Evolutionary conservation across 495 filamentous ascomycete species (phyloP), one percentile per base, ranked within the genome.

Genomic region (Tuber borchii): DNA sequence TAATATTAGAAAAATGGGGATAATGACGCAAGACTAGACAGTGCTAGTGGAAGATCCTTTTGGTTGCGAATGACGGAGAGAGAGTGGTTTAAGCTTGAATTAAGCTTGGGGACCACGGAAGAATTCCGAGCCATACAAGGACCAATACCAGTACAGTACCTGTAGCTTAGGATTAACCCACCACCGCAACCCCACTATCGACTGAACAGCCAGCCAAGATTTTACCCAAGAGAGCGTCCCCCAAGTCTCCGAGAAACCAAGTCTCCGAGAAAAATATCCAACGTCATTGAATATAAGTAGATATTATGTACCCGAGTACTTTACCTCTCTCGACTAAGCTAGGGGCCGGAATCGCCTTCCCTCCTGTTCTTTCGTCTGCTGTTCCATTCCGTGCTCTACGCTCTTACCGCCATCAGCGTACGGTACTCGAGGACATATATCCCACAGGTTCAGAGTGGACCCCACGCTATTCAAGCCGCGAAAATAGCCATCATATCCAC

Each of bases 11-110:
- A 72, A 72, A 73, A 78, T 39, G 9, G 10, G 42, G 78, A 79
- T 46, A 76, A 79, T 79, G 77, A 79, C 78, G 77, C 78, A 79
- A 69, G 78, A 73, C 76, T 65, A 79, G 77, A 71, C 42, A 43
- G 42, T 40, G 39, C 8, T 26, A 65, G 14, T 17, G 56, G 7
- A 65, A 31, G 26, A 65, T 26, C 22, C n/a, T 31, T 61, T 61
- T 61, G 9, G 7, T 56, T 22, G 22, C 7, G 45, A 17, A 56
- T 56, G 48, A 17, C 16, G 17, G 56, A 61, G n/a, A 31, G 51
- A 61, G 51, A 31, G 51, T 31, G 22, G n/a, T 26, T 26, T 61
- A 61, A 26, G 8, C 9, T 61, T 61, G 10, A 2, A 9, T 26
- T 61, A 61, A 26, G 8, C 9, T 61, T 61, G 10, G 9, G 22